phyloP scores from a whole-genome alignment of 2,329 filamentous ascomycete species.

The Penicillium sp. region DNA sequence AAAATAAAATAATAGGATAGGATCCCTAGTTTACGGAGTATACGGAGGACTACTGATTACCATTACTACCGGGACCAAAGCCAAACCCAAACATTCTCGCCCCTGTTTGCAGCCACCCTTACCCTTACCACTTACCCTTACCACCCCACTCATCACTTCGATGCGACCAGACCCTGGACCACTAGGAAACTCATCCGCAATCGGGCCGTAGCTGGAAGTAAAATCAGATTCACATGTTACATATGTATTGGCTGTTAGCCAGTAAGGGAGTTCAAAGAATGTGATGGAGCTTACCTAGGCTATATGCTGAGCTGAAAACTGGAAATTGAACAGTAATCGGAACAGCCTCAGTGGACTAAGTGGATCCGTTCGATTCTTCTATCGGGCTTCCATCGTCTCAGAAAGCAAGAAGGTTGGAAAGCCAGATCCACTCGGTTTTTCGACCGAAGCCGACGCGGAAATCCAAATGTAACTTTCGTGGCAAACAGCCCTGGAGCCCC shows the following conservation, averaged over 20 bases:
- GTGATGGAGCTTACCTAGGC: no score
- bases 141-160: background rate
- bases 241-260: no score
- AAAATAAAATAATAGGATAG: background rate
- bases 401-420: conserved; percentile 6
- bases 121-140: no score
- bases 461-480: conserved; percentile 13
- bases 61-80: background rate
- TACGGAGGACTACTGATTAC: background rate
- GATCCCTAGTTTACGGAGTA: background rate
- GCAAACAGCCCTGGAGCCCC: conserved; percentile 6
- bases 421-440: conserved; percentile 12
- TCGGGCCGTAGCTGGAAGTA: background rate
- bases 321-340: conserved; percentile 2
- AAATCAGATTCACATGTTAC: conserved; percentile 2
- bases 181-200: conserved; percentile 1
- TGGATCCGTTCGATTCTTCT: conserved; percentile 11
- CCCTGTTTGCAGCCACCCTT: conserved; percentile 3
- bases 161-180: conserved; percentile 2
- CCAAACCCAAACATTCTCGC: background rate
- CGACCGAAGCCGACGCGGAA: conserved; percentile 13
- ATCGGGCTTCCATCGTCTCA: conserved; percentile 17
- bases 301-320: no score
- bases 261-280: background rate
- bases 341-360: conserved; percentile 12